These are phyloP conservation scores for Periconia sp. DNA, from an alignment of 2,329 filamentous ascomycete species.

Conservation along the genomic window DNA sequence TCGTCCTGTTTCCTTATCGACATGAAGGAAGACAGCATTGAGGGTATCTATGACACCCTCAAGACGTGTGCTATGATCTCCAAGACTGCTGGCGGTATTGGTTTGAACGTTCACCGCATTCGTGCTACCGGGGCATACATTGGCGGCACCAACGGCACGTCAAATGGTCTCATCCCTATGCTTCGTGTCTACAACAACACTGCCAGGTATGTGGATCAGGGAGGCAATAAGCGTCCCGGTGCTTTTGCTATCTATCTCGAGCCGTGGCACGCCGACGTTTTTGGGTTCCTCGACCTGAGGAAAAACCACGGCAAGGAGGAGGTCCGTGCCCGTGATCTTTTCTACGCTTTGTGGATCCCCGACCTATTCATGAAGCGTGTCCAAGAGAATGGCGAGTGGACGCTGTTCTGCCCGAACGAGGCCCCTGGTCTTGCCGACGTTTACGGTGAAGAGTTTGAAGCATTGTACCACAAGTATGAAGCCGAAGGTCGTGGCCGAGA, in stretches of 20 bases:
- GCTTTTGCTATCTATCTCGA: conserved; percentile 99
- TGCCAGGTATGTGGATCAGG: conserved; percentile 96
- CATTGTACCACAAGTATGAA: conserved; percentile 89
- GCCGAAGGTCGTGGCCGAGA: conserved; percentile 81
- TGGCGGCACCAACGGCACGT: conserved; percentile 95
- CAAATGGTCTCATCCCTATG: conserved; percentile 97
- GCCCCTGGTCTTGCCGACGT: conserved; percentile 93
- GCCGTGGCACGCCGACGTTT: conserved; percentile 98
- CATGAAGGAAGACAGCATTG: conserved; percentile 99
- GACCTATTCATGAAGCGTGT: conserved; percentile 99
- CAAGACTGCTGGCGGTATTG: conserved; percentile 98
- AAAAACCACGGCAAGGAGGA: conserved; percentile 99
- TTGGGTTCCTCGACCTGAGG: conserved; percentile 93
- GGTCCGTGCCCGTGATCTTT: conserved; percentile 92
- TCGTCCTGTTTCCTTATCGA: conserved; percentile 99
- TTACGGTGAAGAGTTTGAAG: conserved; percentile 96
- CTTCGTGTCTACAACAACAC: conserved; percentile 99
- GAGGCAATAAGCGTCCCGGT: conserved; percentile 98
- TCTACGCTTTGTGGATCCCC: conserved; percentile 97
- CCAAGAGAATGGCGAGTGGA: conserved; percentile 95
- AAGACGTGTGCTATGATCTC: conserved; percentile 99
- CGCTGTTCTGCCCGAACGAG: conserved; percentile 96
- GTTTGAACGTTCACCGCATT: conserved; percentile 94
- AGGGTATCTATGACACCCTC: conserved; percentile 97
- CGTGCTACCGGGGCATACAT: conserved; percentile 98